Base-by-base conservation (phyloP, 1,284 basidiomycete genomes). In the Paramarasmius palmivorus region DNA sequence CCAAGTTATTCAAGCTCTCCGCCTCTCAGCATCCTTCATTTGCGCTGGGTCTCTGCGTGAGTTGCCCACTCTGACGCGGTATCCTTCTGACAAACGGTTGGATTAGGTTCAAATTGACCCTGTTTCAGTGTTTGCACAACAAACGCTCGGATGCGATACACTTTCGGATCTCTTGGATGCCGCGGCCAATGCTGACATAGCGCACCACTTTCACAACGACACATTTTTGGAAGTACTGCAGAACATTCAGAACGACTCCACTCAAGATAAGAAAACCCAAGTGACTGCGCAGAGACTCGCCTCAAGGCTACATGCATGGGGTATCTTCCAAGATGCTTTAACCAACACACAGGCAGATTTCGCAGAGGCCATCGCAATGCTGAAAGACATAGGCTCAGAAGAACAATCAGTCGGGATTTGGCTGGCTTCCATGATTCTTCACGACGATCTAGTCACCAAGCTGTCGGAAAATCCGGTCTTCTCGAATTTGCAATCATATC, bases 351-450 rank as follows among this genome's bases (percentile, higher is more conserved):
- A 75, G 20, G 78, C 76, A 0, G 77, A 86, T 55, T 83, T 84
- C 60, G 52, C 60, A 1, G 65, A 65, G 6, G 76, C 81, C 8
- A 74, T 74, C 12, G 63, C 58, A 3, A 74, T 84, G 61, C 65
- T 90, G 17, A 79, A 75, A 56, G 83, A 88, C 35, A 69, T 88
- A 17, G 78, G 80, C 8, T 67, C 73, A 1, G 83, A 86, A 45
- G 88, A 90, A 59, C 76, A 80, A 50, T 78, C 86, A 0, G 76
- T 87, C 53, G 88, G 87, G 3, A 81, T 85, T 41, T 88, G 85
- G 83, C 69, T 91, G 4, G 79, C 80, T 52, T 84, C 81, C 17
- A 82, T 91, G 77, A 72, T 83, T 26, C 73, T 75, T 19, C 79
- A 86, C 47, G 70, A 68, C 0, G 78, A 82, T 48, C 64, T 89